A percentile compares a stretch with the other conserved stretches of the same genome.
Evolutionary conservation across 2,329 filamentous ascomycete genomes (phyloP).

Genomic region (Ceratocystis smalleyi): DNA sequence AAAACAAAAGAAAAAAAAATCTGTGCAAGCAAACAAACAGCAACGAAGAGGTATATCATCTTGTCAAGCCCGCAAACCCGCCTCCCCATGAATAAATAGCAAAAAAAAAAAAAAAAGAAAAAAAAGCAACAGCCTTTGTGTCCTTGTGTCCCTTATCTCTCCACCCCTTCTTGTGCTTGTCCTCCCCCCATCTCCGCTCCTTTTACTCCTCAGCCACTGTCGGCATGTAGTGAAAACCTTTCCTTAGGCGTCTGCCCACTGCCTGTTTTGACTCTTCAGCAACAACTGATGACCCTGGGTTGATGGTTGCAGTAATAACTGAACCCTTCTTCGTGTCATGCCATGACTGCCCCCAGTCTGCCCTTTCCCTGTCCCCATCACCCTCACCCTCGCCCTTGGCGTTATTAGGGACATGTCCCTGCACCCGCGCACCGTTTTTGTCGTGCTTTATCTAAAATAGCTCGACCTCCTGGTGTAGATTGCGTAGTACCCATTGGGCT

Average conservation of each 20-base stretch:
- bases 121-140: constrained; percentile 4
- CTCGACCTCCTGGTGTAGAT: constrained; percentile 41
- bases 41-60: neutral
- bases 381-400: neutral
- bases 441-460: constrained; percentile 13
- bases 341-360: neutral
- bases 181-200: neutral
- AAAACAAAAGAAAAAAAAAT: neutral
- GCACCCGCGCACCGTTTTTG: neutral
- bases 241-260: neutral
- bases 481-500: constrained; percentile 39
- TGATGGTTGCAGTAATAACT: neutral
- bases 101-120: neutral
- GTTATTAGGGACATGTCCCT: neutral
- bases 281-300: neutral
- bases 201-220: neutral
- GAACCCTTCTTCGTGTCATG: neutral
- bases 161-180: neutral
- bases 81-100: neutral
- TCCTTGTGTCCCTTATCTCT: neutral
- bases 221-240: neutral
- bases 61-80: neutral
- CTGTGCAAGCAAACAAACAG: neutral
- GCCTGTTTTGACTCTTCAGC: neutral
- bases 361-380: neutral